phyloP scores from a whole-genome alignment of 352 stramenopile species.

The Phytopythium kandeliae region DNA sequence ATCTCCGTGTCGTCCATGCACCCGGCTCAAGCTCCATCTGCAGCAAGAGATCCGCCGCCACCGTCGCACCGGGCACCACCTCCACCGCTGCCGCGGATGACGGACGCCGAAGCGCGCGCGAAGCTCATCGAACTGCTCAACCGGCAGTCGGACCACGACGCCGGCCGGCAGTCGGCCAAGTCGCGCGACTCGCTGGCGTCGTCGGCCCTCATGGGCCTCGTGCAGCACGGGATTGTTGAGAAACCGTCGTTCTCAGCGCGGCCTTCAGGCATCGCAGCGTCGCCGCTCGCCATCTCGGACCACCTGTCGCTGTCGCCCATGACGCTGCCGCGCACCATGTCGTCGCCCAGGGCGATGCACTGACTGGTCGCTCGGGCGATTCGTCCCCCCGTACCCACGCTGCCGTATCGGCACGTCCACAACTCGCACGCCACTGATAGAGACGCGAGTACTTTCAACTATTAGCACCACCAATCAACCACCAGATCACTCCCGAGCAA shows the following conservation, averaged over 20 bases:
- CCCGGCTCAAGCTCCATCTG: not conserved
- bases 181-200: constrained; percentile 3
- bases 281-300: constrained; percentile 1
- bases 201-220: not conserved
- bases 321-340: constrained; percentile 1
- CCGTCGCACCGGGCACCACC: not conserved
- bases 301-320: constrained; percentile 3
- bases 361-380: too few relatives aligned
- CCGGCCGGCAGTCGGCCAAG: not conserved
- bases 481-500: not conserved
- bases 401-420: not conserved
- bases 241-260: not conserved
- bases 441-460: not conserved
- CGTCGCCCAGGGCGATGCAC: not conserved
- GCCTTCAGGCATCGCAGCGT: not conserved
- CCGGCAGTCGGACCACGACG: not conserved
- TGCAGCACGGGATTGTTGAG: constrained; percentile 4
- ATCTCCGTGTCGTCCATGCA: constrained; percentile 1
- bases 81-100: not conserved
- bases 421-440: not conserved
- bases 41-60: not conserved
- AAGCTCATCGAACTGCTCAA: constrained; percentile 6
- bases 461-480: not conserved
- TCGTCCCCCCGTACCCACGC: not conserved
- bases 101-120: not conserved